These are phyloP conservation scores for Fagopyrum homotropicum DNA, from an alignment of 148 eudicot species.

Conservation along the genomic window DNA sequence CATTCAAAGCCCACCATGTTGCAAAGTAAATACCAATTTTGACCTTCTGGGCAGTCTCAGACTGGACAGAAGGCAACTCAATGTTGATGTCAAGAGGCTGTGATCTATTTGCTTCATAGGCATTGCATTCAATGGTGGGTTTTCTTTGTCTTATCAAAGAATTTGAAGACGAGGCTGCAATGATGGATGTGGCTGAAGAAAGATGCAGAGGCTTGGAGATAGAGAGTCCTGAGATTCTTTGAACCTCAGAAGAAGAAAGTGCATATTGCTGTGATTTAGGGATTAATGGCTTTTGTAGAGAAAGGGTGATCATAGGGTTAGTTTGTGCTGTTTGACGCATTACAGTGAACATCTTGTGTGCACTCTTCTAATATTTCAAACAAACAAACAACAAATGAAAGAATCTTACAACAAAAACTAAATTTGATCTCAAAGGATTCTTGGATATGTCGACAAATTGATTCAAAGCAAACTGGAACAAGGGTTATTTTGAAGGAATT, in stretches of 20 bases:
- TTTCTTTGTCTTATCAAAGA: slow-evolving; percentile 23
- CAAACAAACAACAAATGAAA: slow-evolving; percentile 5
- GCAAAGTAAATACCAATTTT: slow-evolving; percentile 57
- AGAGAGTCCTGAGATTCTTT: slow-evolving; percentile 15
- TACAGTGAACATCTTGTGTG: slow-evolving; percentile 30
- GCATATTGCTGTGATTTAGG: slow-evolving; percentile 15
- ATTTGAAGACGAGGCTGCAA: background rate
- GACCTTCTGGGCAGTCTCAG: slow-evolving; percentile 39
- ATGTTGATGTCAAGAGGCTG: slow-evolving; percentile 36
- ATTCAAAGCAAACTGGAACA: background rate
- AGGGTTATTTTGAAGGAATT: background rate
- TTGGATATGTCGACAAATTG: background rate
- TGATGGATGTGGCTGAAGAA: slow-evolving; percentile 5
- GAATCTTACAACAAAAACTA: slow-evolving; percentile 1
- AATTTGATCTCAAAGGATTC: background rate
- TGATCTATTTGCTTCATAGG: slow-evolving; percentile 39
- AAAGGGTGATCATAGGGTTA: slow-evolving; percentile 20
- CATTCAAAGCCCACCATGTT: slow-evolving; percentile 72
- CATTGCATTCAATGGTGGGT: slow-evolving; percentile 28
- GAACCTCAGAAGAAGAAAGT: background rate
- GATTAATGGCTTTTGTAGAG: slow-evolving; percentile 22
- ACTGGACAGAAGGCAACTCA: slow-evolving; percentile 25
- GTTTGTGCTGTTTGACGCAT: slow-evolving; percentile 31
- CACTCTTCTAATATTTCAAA: background rate
- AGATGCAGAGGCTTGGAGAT: slow-evolving; percentile 32